phyloP scores from a whole-genome alignment of 352 stramenopile species.

The Phytophthora multivora region DNA sequence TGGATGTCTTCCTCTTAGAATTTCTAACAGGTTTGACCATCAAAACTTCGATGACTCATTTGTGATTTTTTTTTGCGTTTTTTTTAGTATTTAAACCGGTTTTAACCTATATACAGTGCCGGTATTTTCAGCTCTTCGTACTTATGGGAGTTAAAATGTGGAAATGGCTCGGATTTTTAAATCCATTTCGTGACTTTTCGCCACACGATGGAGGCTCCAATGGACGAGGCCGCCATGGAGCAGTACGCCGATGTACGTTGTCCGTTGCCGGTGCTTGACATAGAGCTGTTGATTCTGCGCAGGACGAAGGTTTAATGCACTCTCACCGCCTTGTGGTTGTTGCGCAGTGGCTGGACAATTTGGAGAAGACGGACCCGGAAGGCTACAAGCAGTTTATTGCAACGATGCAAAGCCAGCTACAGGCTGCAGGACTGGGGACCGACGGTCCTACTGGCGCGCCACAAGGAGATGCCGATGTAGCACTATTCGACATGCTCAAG shows the following conservation, averaged over 20 bases:
- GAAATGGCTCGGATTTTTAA: conserved; percentile 1
- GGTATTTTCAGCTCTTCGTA: too few species aligned
- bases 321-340: conserved; percentile 14
- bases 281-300: neutral
- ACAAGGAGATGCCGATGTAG: conserved; percentile 34
- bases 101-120: too few species aligned
- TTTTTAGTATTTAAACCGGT: too few species aligned
- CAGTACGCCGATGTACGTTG: conserved; percentile 70
- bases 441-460: neutral
- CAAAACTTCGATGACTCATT: too few species aligned
- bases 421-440: conserved; percentile 25
- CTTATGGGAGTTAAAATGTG: conserved; percentile 2
- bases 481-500: conserved; percentile 67
- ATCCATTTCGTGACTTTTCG: conserved; percentile 34
- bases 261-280: neutral
- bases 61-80: too few species aligned
- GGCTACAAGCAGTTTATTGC: conserved; percentile 67
- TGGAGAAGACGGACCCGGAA: conserved; percentile 72
- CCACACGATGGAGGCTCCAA: conserved; percentile 22
- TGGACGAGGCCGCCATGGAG: conserved; percentile 70
- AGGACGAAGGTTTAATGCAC: neutral
- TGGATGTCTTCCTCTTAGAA: too few species aligned
- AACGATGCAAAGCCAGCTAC: conserved; percentile 67
- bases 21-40: too few species aligned
- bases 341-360: conserved; percentile 67